Conservation (phyloP, 1,139 yeast species). For the Magnusiomyces paraingens region DNA sequence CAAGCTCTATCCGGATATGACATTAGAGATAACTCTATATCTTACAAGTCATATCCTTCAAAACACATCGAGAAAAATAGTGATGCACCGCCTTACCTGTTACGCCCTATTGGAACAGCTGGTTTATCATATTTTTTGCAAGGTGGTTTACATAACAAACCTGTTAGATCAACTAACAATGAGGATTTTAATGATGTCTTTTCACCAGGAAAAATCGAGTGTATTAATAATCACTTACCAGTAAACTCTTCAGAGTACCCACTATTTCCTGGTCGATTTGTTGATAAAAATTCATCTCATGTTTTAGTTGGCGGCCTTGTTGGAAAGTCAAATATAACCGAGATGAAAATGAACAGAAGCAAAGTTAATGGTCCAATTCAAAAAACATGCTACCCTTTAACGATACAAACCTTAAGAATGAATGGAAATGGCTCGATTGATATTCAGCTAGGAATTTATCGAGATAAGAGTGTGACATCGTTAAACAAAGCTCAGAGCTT, state of each 20-base stretch:
- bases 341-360: conserved; percentile 1
- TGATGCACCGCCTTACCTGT: not conserved
- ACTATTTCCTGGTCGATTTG: conserved; percentile 18
- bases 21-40: not conserved
- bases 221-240: conserved; percentile 2
- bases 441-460: conserved; percentile 8
- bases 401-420: conserved; percentile 8
- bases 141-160: conserved; percentile 19
- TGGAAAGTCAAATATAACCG: conserved; percentile 12
- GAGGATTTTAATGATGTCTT: not conserved
- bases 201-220: not conserved
- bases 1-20: not conserved
- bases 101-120: conserved; percentile 20
- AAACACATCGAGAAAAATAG: not conserved
- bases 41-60: not conserved
- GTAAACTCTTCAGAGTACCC: conserved; percentile 3
- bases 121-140: conserved; percentile 22
- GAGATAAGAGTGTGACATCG: too few species aligned
- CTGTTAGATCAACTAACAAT: conserved; percentile 5
- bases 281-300: conserved; percentile 13
- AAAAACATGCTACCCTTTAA: conserved; percentile 12
- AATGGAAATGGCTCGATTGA: conserved; percentile 10
- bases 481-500: not conserved
- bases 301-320: conserved; percentile 20
- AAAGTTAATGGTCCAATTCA: conserved; percentile 3